phyloP scores from a whole-genome alignment of 2,329 filamentous ascomycete genomes.

The Sarocladium kiliense region DNA sequence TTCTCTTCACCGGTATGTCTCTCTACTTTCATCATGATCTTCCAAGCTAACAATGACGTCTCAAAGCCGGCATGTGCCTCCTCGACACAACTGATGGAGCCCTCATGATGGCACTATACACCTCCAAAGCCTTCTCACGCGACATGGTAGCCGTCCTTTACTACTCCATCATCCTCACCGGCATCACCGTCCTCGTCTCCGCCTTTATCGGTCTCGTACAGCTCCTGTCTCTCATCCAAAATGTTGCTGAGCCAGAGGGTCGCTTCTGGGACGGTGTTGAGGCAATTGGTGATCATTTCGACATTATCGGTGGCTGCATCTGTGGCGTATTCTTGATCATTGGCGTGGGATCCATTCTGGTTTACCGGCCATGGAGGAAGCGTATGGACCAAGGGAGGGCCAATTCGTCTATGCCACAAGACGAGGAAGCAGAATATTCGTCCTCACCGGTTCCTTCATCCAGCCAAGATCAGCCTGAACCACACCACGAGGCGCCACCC shows the following conservation, averaged over 20 bases:
- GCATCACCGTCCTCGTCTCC: conserved; percentile 77
- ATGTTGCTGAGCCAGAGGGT: conserved; percentile 67
- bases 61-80: conserved; percentile 81
- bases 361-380: conserved; percentile 75
- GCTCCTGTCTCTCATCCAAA: conserved; percentile 70
- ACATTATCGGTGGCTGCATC: conserved; percentile 80
- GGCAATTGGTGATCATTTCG: conserved; percentile 71
- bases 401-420: not conserved
- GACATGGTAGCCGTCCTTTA: conserved; percentile 89
- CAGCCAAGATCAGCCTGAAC: not conserved
- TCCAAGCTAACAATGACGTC: not conserved
- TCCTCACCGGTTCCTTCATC: not conserved
- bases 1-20: conserved; percentile 74
- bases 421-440: not conserved
- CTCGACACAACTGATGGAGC: conserved; percentile 90
- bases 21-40: not conserved
- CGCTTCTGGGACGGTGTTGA: conserved; percentile 88
- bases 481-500: not conserved
- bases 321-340: conserved; percentile 80
- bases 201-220: conserved; percentile 84
- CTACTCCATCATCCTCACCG: conserved; percentile 84
- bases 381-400: conserved; percentile 26
- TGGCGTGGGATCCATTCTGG: conserved; percentile 64
- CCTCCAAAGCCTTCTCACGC: conserved; percentile 68
- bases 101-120: conserved; percentile 92